phyloP scores from a whole-genome alignment of 2,329 filamentous ascomycete species.

The Xenoacremonium recifei region DNA sequence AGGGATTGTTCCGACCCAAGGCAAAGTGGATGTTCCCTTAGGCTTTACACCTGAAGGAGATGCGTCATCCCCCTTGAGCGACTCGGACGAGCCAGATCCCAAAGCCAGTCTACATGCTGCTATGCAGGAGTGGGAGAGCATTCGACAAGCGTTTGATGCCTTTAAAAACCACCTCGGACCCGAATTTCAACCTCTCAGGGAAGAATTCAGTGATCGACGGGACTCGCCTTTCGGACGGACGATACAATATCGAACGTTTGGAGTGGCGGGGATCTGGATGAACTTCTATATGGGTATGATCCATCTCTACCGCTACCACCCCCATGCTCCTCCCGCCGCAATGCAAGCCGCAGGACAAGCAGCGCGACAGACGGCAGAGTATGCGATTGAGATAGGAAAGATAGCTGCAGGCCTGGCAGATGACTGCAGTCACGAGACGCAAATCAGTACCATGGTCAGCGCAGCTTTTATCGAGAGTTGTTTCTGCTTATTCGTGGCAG shows the following conservation, averaged over 20 bases:
- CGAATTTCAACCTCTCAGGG: constrained; percentile 72
- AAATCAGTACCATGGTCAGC: constrained; percentile 74
- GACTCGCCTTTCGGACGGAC: constrained; percentile 77
- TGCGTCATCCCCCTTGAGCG: constrained; percentile 41
- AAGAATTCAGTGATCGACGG: constrained; percentile 63
- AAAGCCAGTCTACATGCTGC: constrained; percentile 67
- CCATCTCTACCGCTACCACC: constrained; percentile 77
- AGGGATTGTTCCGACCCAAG: constrained; percentile 54
- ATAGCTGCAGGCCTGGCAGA: constrained; percentile 73
- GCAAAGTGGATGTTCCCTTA: constrained; percentile 48
- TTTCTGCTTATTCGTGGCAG: constrained; percentile 84
- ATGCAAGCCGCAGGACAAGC: constrained; percentile 83
- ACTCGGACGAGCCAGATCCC: constrained; percentile 56
- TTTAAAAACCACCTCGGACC: constrained; percentile 66
- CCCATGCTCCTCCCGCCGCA: constrained; percentile 85
- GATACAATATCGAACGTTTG: constrained; percentile 78
- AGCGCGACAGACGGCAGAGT: constrained; percentile 67
- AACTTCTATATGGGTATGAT: constrained; percentile 85
- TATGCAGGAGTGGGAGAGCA: constrained; percentile 73
- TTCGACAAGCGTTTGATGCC: constrained; percentile 67
- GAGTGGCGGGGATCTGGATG: constrained; percentile 85
- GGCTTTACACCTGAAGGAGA: constrained; percentile 51
- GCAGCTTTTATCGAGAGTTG: constrained; percentile 80
- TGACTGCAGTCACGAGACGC: constrained; percentile 48
- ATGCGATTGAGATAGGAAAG: constrained; percentile 73